Base-by-base conservation (phyloP, 495 filamentous ascomycete genomes). In the Aspergillus affinis region DNA sequence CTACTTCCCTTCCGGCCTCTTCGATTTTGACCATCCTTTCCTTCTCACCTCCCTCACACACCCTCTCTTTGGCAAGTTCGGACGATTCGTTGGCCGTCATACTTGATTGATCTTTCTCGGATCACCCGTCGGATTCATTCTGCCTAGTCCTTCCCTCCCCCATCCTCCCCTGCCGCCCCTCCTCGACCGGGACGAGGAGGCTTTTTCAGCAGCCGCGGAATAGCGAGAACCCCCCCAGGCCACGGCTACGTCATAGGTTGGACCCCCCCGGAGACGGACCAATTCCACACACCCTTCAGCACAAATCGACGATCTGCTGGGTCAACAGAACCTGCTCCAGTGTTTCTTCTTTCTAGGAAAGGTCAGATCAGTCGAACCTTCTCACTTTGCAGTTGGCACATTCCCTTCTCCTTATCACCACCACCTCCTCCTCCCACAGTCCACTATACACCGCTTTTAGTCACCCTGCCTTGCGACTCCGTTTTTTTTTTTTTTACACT, bases 161-260 rank as follows among this genome's bases (percentile, higher is more conserved):
- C 54, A 26, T 27, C 46, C 29, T 19, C 36, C 36, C 36, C 4
- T 10, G 29, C 8, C 29, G 29, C 29, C 29, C 36, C 36, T 17
- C 13, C 36, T 12, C 12, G 12, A 13, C 48, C 20, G 21, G 50
- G 51, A n/a, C 51, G 47, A 12, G 54, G 36, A 44, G 30, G n/a
- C n/a, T 19, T 47, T 58, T 26, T 51, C 48, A 26, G 59, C 57
- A 59, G 59, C 64, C 64, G 61, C 61, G 65, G 61, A 49, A 59
- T 67, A 27, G 59, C 54, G 48, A 52, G 44, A 61, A 41, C 50
- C 58, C 48, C 47, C 60, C 58, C 69, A 66, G 62, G 69, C 57
- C 65, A 61, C 26, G 49, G 46, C 68, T 75, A 77, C 74, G 74
- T 77, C 74, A 77, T 77, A 66, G 54, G 55, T 51, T 61, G 57